A percentile compares a stretch with the other conserved stretches of the same genome.
These are phyloP conservation scores for Mollisiaceae sp. DNA, from an alignment of 2,329 filamentous ascomycete species.

Conservation along the genomic window DNA sequence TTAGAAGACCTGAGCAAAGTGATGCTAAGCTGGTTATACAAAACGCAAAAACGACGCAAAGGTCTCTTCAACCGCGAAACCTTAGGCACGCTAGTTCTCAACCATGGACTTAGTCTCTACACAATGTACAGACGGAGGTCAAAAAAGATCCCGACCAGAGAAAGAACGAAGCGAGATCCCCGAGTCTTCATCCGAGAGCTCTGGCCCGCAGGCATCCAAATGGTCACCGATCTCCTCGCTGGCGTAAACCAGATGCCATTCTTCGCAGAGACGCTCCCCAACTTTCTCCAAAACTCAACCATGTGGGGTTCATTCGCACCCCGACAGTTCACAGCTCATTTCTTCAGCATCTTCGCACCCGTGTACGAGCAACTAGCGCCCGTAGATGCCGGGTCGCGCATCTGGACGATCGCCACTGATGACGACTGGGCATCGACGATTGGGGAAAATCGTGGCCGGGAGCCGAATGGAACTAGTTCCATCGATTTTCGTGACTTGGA, in stretches of 20 bases:
- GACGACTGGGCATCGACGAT: neutral
- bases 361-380: slow-evolving; percentile 1
- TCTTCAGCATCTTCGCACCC: slow-evolving; percentile 1
- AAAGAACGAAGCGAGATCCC: neutral
- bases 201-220: neutral
- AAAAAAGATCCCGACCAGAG: neutral
- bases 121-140: neutral
- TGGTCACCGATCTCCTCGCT: neutral
- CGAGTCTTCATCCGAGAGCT: neutral
- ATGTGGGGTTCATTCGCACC: slow-evolving; percentile 7
- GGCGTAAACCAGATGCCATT: neutral
- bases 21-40: neutral
- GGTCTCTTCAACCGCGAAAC: neutral
- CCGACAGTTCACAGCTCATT: slow-evolving; percentile 2
- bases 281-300: neutral
- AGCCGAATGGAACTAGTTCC: neutral
- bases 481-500: neutral
- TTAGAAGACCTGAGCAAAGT: neutral
- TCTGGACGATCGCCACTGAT: slow-evolving; percentile 3
- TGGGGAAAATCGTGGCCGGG: neutral
- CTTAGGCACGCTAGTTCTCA: neutral
- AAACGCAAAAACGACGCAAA: neutral
- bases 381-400: neutral
- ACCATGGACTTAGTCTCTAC: neutral
- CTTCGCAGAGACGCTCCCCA: neutral